phyloP scores from a whole-genome alignment of 441 rosid genomes.

The Euphorbia celastroides region DNA sequence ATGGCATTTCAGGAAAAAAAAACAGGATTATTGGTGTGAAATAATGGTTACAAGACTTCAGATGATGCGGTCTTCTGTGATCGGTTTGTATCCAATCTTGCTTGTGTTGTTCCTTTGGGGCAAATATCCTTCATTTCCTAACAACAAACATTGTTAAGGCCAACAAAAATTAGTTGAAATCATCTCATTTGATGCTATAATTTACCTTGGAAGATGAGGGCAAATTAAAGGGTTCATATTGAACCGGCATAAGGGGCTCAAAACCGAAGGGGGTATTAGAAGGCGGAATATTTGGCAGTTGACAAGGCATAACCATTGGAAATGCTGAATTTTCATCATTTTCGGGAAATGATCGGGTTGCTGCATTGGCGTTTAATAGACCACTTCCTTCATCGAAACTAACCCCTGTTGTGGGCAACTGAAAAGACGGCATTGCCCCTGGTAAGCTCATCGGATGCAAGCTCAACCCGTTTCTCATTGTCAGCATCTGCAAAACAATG shows the following conservation, averaged over 20 bases:
- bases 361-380: slow-evolving; percentile 27
- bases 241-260: slow-evolving; percentile 37
- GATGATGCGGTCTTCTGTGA: slow-evolving; percentile 33
- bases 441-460: slow-evolving; percentile 62
- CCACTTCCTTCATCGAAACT: slow-evolving; percentile 41
- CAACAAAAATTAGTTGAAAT: slow-evolving; percentile 4
- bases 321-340: slow-evolving; percentile 32
- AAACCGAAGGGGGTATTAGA: slow-evolving; percentile 39
- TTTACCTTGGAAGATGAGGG: slow-evolving; percentile 43
- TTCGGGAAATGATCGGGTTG: slow-evolving; percentile 33
- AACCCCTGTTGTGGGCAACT: slow-evolving; percentile 40
- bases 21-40: too few species aligned
- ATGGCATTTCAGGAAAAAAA: too few species aligned
- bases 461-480: slow-evolving; percentile 67
- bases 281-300: slow-evolving; percentile 26
- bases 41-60: slow-evolving; percentile 20
- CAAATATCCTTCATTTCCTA: slow-evolving; percentile 38
- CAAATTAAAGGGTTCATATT: slow-evolving; percentile 34
- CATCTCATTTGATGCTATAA: slow-evolving; percentile 7
- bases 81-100: slow-evolving; percentile 30
- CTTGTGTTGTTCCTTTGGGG: slow-evolving; percentile 30
- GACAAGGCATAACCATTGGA: slow-evolving; percentile 26
- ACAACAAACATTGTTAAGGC: slow-evolving; percentile 12
- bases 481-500: slow-evolving; percentile 52
- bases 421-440: slow-evolving; percentile 41